Evolutionary conservation across 345 rosid species (phyloP), one percentile per base, ranked within the genome.

Genomic region (Gossypium australe): DNA sequence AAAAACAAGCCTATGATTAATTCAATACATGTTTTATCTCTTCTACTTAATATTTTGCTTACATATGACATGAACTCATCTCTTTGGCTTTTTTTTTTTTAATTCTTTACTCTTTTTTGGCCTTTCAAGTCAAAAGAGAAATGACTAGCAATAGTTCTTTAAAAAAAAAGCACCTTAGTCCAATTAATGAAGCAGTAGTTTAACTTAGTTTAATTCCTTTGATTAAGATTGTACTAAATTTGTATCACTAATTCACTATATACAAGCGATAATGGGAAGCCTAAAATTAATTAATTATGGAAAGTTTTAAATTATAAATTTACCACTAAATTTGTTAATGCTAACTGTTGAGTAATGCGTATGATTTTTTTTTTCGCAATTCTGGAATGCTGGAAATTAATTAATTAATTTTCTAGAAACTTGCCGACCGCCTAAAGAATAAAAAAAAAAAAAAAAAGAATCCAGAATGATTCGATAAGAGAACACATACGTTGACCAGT

Each of bases 401-500:
- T 22, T 9, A 10, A 9, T 11, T 58, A 47, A 10, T 24, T 59
- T 11, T 24, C 63, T 11, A 24, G 34, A 58, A 45, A 58, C 34
- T 58, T 22, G 24, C 17, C 43, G 5, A 60, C 64, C 43, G 25
- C 27, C 27, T 13, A 14, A 8, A 13, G n/a, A 14, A 61, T 7
- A 16, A 29, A 1, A 25, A 25, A 27, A 27, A 24, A 1, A 16
- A 18, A 10, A 56, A 56, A 16, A 12, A 12, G 6, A 60, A 60
- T 13, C 44, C 47, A 34, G 47, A 47, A 67, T 67, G 9, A 48
- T 25, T 49, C 2, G 14, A 49, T 24, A 25, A 49, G 70, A 69
- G 72, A 69, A 69, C 59, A 3, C 72, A 25, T 51, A 17, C 27
- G 72, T 56, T 69, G 72, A 69, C 73, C 27, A 11, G 43, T 69